Evolutionary conservation across 1,139 yeast genomes (phyloP), one percentile per base, ranked within the genome.

Genomic region (Blastobotrys persicus): DNA sequence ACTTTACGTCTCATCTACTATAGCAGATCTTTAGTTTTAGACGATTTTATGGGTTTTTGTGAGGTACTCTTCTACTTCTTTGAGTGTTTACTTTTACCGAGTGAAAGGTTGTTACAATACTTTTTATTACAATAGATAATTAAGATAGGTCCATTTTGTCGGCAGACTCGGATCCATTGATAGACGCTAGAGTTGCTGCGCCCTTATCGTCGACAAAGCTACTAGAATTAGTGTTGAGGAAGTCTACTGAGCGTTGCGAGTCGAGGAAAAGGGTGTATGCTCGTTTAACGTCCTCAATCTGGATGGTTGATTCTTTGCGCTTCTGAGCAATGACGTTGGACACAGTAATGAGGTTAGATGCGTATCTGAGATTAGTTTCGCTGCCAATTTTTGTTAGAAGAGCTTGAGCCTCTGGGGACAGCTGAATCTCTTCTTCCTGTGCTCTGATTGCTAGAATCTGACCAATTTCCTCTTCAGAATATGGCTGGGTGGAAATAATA

Each of bases 341-440:
- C 12, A 92, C 96, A 6, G 96, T 77, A 53, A 92, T 88, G 68
- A 92, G 79, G 69, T 94, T 94, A 34, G 96, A 77, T 12, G 97
- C 94, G 68, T 94, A 94, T 64, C 99, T 81, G 65, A 94, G 79
- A 65, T 94, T 84, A 3, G 98, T 88, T 66, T 94, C 98, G 58
- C 80, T 79, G 12, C 97, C 98, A 59, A 91, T 89, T 69, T 91
- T 91, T 28, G 98, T 88, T 60, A 94, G 79, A 60, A 92, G 75
- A 42, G 88, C 95, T 58, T 92, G 75, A 0, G 97, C 97, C 66
- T 91, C 97, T 3, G 78, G 76, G 20, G 82, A 71, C 57, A 92
- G 74, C 59, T 88, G 96, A 43, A 88, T 94, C 69, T 92, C 98
- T 69, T 94, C 99, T 67, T 92, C 98, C 60, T 83, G 85, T n/a